These are phyloP conservation scores for Alternaria viburni DNA, from an alignment of 2,329 filamentous ascomycete species.

Conservation along the genomic window DNA sequence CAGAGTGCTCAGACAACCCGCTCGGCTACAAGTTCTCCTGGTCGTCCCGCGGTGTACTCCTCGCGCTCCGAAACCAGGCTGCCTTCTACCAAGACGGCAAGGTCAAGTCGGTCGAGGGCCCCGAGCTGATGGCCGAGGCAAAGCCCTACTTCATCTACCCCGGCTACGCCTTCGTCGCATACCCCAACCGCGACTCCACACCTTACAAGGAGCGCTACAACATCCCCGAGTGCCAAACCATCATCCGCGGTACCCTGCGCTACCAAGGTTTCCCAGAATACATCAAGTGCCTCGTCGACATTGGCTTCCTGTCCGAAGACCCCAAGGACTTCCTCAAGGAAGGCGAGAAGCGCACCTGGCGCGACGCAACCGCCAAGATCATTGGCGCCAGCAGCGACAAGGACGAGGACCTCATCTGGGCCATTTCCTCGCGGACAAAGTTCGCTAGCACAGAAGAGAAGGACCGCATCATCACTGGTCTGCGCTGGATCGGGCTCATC, in stretches of 20 bases:
- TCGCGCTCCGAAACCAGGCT: slow-evolving; percentile 86
- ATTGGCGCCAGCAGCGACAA: slow-evolving; percentile 70
- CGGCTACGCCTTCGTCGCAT: slow-evolving; percentile 87
- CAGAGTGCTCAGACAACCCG: slow-evolving; percentile 83
- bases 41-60: slow-evolving; percentile 79
- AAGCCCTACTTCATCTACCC: slow-evolving; percentile 93
- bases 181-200: slow-evolving; percentile 91
- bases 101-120: slow-evolving; percentile 61
- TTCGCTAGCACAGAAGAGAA: slow-evolving; percentile 74
- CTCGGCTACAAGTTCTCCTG: slow-evolving; percentile 90
- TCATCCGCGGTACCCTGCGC: slow-evolving; percentile 82
- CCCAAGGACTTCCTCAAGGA: slow-evolving; percentile 68
- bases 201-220: slow-evolving; percentile 86
- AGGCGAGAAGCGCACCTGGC: slow-evolving; percentile 72
- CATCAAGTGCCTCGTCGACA: slow-evolving; percentile 84
- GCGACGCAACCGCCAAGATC: slow-evolving; percentile 80
- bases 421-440: slow-evolving; percentile 76
- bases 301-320: slow-evolving; percentile 83
- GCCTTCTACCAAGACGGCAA: slow-evolving; percentile 82
- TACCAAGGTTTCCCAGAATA: slow-evolving; percentile 93
- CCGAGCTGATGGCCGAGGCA: slow-evolving; percentile 82
- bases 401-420: slow-evolving; percentile 73
- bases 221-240: slow-evolving; percentile 89
- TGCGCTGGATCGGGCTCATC: slow-evolving; percentile 75
- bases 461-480: slow-evolving; percentile 71